These are phyloP conservation scores for Hypoxylon trugodes DNA, from an alignment of 495 filamentous ascomycete genomes.

Conservation along the genomic window DNA sequence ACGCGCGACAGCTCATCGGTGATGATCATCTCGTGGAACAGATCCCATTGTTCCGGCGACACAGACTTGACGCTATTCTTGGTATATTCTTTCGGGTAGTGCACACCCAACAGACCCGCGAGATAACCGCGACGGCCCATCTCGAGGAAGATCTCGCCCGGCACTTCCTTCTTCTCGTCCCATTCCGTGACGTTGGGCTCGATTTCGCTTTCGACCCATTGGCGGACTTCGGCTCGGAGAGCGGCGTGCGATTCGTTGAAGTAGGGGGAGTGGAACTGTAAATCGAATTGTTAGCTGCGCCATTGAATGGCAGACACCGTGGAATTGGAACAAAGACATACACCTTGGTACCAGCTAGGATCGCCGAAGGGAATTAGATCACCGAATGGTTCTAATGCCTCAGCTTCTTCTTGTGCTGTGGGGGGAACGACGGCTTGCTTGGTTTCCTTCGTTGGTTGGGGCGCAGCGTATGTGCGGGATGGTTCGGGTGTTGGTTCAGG, in stretches of 20 bases:
- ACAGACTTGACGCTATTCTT: conserved; percentile 77
- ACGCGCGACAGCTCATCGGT: conserved; percentile 92
- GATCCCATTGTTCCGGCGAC: conserved; percentile 89
- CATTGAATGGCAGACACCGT: neutral
- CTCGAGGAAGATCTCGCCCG: conserved; percentile 87
- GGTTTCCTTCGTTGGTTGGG: conserved; percentile 61
- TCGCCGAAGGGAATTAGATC: conserved; percentile 90
- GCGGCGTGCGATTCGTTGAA: conserved; percentile 92
- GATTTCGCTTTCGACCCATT: conserved; percentile 90
- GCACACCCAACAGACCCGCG: conserved; percentile 83
- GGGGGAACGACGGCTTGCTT: conserved; percentile 58
- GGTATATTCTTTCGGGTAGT: conserved; percentile 79
- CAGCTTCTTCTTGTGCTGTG: conserved; percentile 61
- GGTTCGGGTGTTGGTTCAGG: conserved; percentile 49
- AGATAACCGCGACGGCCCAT: conserved; percentile 94
- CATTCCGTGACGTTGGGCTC: conserved; percentile 94
- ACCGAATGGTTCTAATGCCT: conserved; percentile 84
- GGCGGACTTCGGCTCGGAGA: conserved; percentile 85
- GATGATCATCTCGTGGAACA: conserved; percentile 95
- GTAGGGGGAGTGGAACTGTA: conserved; percentile 96
- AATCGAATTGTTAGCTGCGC: conserved; percentile 6
- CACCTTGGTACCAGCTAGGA: conserved; percentile 94
- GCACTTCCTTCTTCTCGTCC: conserved; percentile 93
- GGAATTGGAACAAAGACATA: conserved; percentile 47
- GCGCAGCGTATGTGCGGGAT: conserved; percentile 60